Evolutionary conservation across 148 eudicot species (phyloP), one percentile per base, ranked within the genome.

Genomic region (Silene latifolia): DNA sequence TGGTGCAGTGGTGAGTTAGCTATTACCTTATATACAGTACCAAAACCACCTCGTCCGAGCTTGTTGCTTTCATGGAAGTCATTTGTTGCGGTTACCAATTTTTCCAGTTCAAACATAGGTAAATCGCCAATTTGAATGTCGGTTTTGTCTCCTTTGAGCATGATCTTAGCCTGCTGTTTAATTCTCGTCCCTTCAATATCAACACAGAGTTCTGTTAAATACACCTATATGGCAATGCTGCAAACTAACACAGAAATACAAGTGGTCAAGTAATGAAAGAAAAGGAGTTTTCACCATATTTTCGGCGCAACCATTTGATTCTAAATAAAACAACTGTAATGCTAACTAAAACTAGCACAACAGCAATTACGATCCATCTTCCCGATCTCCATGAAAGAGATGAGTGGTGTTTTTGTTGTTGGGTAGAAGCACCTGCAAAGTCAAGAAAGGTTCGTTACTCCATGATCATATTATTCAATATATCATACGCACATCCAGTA

Each of bases 41-140:
- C 87, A 62, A 86, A 86, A n/a, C 89, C 87, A 12, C 89, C 87
- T 77, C 77, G 70, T 18, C 89, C 89, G 19, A 86, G 82, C 82
- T 80, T 83, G 74, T 86, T 84, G 6, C 51, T 70, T 20, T 25
- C 63, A 0, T 68, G 47, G 48, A 86, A 86, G 51, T 80, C 54
- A 44, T 84, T 76, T 32, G 89, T 78, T 54, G 87, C 82, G 60
- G n/a, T 46, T 46, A 60, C 76, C 21, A 83, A 48, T 24, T 67
- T 44, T 32, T 72, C 61, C n/a, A 81, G 77, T 24, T 71, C 73
- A 72, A 83, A 81, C 64, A 81, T 21, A 18, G 85, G 81, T 27
- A 81, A 56, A 20, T 86, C 83, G 11, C 78, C 13, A 10, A 78
- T 58, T 58, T 73, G 42, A 56, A 14, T 57, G 71, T n/a, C 25